These are phyloP conservation scores for Trichoderma sp. DNA, from an alignment of 2,329 filamentous ascomycete genomes.

Conservation along the genomic window DNA sequence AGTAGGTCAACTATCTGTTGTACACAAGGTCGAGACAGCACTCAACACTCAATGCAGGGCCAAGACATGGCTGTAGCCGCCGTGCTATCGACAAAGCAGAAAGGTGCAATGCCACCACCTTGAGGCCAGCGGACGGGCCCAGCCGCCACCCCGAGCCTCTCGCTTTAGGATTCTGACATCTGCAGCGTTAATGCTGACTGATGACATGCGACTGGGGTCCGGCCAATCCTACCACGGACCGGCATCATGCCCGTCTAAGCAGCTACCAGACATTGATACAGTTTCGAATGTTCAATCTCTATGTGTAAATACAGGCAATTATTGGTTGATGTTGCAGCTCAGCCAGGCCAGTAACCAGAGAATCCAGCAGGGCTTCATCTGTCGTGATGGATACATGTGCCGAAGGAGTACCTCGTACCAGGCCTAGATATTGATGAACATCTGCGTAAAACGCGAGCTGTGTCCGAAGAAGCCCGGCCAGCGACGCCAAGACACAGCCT, in stretches of 20 bases:
- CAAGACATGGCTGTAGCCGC: background rate
- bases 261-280: background rate
- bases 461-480: background rate
- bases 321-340: background rate
- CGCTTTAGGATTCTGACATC: constrained; percentile 6
- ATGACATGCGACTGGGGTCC: background rate
- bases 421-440: background rate
- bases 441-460: background rate
- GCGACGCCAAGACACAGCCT: background rate
- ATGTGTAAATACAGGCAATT: background rate
- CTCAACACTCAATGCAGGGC: background rate
- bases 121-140: background rate
- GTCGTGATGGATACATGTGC: background rate
- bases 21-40: background rate
- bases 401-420: background rate
- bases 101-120: background rate
- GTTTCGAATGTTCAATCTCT: background rate
- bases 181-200: constrained; percentile 1
- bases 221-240: background rate
- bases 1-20: background rate
- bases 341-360: background rate
- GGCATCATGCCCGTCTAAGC: background rate
- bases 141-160: background rate
- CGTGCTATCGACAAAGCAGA: background rate
- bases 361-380: background rate